These are phyloP conservation scores for Rhypophila decipiens DNA, from an alignment of 495 filamentous ascomycete species.

Conservation along the genomic window DNA sequence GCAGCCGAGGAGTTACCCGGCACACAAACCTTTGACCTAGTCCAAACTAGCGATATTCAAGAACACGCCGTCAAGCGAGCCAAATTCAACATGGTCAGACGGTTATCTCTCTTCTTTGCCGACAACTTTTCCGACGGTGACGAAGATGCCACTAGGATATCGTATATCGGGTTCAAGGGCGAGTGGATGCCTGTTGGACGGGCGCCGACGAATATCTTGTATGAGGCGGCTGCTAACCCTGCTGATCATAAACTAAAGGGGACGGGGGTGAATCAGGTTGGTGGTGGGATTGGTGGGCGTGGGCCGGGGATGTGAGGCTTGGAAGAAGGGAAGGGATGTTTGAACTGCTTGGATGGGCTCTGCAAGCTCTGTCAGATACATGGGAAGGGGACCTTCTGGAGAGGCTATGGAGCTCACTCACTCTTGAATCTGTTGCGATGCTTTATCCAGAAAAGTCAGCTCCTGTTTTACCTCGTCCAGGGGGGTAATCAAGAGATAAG, in stretches of 20 bases:
- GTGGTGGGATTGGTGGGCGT: slow-evolving; percentile 34
- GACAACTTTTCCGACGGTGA: slow-evolving; percentile 62
- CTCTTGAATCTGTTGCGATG: too few species aligned
- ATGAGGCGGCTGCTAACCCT: slow-evolving; percentile 91
- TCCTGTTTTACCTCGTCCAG: too few species aligned
- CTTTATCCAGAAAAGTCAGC: too few species aligned
- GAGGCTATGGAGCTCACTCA: too few species aligned
- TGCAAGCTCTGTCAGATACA: too few species aligned
- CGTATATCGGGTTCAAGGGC: slow-evolving; percentile 87
- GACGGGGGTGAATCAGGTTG: slow-evolving; percentile 40
- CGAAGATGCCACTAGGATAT: slow-evolving; percentile 70
- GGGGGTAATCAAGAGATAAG: too few species aligned
- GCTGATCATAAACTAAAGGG: slow-evolving; percentile 63
- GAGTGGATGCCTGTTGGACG: slow-evolving; percentile 80
- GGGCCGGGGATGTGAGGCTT: slow-evolving; percentile 7
- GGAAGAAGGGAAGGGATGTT: neutral
- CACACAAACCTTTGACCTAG: slow-evolving; percentile 72
- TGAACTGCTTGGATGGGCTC: too few species aligned
- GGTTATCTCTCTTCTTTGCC: slow-evolving; percentile 75
- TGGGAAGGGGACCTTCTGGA: too few species aligned
- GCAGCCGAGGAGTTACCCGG: slow-evolving; percentile 60
- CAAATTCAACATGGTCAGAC: slow-evolving; percentile 75
- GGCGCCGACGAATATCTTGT: slow-evolving; percentile 78
- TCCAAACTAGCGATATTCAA: slow-evolving; percentile 73
- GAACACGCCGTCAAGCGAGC: slow-evolving; percentile 77